A percentile compares a stretch with the other conserved stretches of the same genome.
These are phyloP conservation scores for Pugionium cornutum DNA, from an alignment of 345 rosid genomes.

Conservation along the genomic window DNA sequence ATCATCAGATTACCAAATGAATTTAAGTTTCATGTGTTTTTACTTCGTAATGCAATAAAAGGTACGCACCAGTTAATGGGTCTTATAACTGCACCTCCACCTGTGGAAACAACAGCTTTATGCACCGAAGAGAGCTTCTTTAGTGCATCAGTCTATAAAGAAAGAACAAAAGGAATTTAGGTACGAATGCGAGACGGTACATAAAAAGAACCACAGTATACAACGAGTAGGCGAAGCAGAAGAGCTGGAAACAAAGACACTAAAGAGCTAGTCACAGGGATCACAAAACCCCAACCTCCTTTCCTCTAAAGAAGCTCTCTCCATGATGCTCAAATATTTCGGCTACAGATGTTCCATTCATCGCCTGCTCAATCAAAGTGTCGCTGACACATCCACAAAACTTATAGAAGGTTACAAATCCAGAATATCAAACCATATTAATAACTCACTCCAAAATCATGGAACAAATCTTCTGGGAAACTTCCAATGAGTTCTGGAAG, in stretches of 20 bases:
- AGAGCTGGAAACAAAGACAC: neutral
- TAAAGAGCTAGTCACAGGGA: conserved; percentile 6
- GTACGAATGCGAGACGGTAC: neutral
- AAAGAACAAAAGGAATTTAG: conserved; percentile 1
- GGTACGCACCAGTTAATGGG: conserved; percentile 74
- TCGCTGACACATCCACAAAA: conserved; percentile 60
- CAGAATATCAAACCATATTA: conserved; percentile 15
- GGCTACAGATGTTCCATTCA: conserved; percentile 67
- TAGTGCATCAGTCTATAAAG: conserved; percentile 68
- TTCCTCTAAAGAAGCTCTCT: conserved; percentile 79
- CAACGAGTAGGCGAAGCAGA: neutral
- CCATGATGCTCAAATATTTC: conserved; percentile 78
- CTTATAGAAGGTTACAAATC: conserved; percentile 30
- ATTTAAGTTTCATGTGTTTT: too few relatives aligned
- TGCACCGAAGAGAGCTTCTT: conserved; percentile 58
- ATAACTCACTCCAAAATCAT: neutral
- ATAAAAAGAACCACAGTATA: neutral
- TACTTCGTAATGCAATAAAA: neutral
- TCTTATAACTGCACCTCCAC: conserved; percentile 85
- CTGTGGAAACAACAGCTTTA: conserved; percentile 83
- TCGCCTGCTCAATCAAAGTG: conserved; percentile 61
- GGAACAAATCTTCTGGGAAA: too few relatives aligned
- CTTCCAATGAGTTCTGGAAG: too few relatives aligned
- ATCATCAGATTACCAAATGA: neutral
- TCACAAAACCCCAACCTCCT: conserved; percentile 56